Percentiles rank a stretch among this genome's conserved stretches.
phyloP scores from a whole-genome alignment of 352 stramenopile species.

The Phytophthora syringae region DNA sequence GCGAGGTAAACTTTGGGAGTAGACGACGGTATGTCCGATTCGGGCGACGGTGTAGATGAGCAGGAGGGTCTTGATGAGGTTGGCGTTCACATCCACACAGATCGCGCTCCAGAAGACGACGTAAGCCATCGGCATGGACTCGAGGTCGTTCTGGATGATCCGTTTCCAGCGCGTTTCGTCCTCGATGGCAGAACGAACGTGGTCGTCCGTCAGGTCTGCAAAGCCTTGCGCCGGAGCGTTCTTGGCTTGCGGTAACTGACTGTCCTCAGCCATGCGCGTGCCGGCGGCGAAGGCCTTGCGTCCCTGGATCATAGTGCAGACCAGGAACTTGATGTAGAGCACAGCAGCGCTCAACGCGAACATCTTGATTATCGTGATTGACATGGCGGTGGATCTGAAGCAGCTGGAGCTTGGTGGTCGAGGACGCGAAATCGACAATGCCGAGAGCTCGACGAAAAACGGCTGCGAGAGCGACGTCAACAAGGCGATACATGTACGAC shows the following conservation, averaged over 20 bases:
- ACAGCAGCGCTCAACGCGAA: constrained; percentile 53
- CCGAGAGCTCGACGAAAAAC: constrained; percentile 1
- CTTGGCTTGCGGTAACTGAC: constrained; percentile 41
- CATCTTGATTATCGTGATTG: constrained; percentile 37
- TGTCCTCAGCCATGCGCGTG: constrained; percentile 54
- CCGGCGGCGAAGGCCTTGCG: constrained; percentile 53
- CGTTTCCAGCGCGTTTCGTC: constrained; percentile 59
- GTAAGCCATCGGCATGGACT: constrained; percentile 65
- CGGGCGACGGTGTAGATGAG: constrained; percentile 53
- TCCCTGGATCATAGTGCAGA: constrained; percentile 55
- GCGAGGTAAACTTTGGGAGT: constrained; percentile 40
- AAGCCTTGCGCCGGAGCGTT: constrained; percentile 24
- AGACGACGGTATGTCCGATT: constrained; percentile 50
- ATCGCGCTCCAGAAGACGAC: constrained; percentile 54
- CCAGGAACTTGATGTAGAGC: constrained; percentile 72
- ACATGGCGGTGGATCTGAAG: constrained; percentile 16
- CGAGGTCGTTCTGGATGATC: constrained; percentile 67
- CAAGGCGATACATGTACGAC: constrained; percentile 1
- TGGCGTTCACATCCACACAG: constrained; percentile 40
- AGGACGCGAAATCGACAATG: constrained; percentile 34
- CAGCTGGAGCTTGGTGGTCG: constrained; percentile 31
- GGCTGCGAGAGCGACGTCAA: constrained; percentile 21
- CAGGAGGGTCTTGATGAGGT: constrained; percentile 34
- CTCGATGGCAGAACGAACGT: constrained; percentile 24
- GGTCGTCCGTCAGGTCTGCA: constrained; percentile 36